phyloP scores from a whole-genome alignment of 2,329 filamentous ascomycete genomes.

The Aspergillus amoenus region DNA sequence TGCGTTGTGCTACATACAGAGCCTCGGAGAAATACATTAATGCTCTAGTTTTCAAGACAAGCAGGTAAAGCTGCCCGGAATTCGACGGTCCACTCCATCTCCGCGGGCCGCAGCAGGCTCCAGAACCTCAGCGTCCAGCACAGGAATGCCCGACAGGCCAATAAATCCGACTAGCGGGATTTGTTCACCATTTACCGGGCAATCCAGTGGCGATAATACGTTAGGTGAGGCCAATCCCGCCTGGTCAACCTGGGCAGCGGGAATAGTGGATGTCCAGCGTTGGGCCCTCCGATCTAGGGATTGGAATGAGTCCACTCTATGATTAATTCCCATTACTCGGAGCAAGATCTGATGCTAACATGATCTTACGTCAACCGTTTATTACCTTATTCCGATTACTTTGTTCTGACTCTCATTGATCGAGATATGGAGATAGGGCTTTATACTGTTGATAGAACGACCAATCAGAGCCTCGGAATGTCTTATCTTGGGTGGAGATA shows the following conservation, averaged over 20 bases:
- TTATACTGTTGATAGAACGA: background rate
- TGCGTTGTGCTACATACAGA: background rate
- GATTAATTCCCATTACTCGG: constrained; percentile 3
- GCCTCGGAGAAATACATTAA: constrained; percentile 12
- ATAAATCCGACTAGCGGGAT: background rate
- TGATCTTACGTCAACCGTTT: background rate
- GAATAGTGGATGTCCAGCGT: background rate
- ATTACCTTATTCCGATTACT: background rate
- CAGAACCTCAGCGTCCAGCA: background rate
- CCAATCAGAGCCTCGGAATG: constrained; percentile 3
- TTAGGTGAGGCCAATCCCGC: background rate
- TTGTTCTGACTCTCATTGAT: background rate
- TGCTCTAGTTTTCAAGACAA: background rate
- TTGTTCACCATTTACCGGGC: background rate
- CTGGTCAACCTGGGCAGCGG: background rate
- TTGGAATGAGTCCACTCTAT: background rate
- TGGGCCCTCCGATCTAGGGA: no score
- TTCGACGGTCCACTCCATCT: background rate
- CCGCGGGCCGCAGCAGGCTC: constrained; percentile 1
- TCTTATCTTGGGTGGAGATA: constrained; percentile 8
- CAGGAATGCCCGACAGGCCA: background rate
- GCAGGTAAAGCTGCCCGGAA: background rate
- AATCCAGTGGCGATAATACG: background rate
- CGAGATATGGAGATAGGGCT: background rate
- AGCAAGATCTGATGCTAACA: background rate